phyloP scores from a whole-genome alignment of 352 stramenopile species.

The Phytophthora megakarya region DNA sequence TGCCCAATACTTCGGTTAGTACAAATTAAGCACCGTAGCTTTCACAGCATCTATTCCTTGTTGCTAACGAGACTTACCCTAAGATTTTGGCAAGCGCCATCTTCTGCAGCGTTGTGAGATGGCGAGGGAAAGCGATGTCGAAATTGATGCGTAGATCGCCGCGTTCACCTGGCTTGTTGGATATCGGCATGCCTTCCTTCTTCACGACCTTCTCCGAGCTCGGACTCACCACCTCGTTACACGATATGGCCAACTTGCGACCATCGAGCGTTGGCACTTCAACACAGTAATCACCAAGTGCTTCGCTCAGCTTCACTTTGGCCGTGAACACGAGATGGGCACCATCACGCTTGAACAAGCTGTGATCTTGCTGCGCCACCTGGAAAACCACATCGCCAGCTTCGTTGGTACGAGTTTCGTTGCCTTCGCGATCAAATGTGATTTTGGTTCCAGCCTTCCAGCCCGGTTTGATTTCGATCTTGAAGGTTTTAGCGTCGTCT shows the following conservation, averaged over 20 bases:
- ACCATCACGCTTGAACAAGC: conserved; percentile 90
- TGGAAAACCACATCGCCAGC: conserved; percentile 95
- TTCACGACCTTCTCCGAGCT: conserved; percentile 91
- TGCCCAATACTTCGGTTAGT: conserved; percentile 25
- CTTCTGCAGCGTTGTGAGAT: conserved; percentile 93
- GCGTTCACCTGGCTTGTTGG: conserved; percentile 52
- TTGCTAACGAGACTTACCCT: conserved; percentile 43
- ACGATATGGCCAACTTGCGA: conserved; percentile 92
- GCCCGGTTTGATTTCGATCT: conserved; percentile 91
- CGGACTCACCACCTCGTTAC: conserved; percentile 92
- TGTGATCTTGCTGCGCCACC: conserved; percentile 85
- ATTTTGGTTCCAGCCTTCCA: conserved; percentile 96
- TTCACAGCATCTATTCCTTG: neutral
- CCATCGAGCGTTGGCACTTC: conserved; percentile 96
- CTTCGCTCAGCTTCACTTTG: conserved; percentile 95
- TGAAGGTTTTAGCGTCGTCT: conserved; percentile 83
- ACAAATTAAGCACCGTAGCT: conserved; percentile 7
- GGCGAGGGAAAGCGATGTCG: conserved; percentile 95
- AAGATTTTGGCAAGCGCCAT: conserved; percentile 83
- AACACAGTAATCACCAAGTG: conserved; percentile 93
- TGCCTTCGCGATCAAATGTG: conserved; percentile 93
- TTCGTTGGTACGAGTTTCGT: conserved; percentile 92
- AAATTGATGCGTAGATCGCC: conserved; percentile 96
- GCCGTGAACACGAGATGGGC: conserved; percentile 93
- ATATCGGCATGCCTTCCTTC: conserved; percentile 96